Percentiles rank a stretch among this genome's conserved stretches.
Evolutionary conservation across 345 rosid genomes (phyloP).

Genomic region (Linum lewisii): DNA sequence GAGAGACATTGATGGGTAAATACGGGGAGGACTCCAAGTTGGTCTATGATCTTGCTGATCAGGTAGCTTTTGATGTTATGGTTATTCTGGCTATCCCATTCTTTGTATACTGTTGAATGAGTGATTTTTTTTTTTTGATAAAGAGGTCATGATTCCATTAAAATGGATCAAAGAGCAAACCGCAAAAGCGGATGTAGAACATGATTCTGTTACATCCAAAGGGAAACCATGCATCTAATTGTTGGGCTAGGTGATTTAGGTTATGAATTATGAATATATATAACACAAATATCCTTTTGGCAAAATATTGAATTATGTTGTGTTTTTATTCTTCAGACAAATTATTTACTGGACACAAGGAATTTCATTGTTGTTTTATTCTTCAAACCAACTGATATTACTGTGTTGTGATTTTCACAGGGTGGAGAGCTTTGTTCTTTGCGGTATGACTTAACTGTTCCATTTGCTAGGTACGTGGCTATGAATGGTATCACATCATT

Average conservation of each 20-base stretch:
- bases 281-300: too few relatives aligned
- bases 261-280: too few relatives aligned
- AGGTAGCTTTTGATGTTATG: constrained; percentile 35
- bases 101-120: background rate
- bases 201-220: too few relatives aligned
- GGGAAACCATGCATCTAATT: too few relatives aligned
- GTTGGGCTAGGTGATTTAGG: too few relatives aligned
- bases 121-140: too few relatives aligned
- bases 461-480: constrained; percentile 88
- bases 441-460: constrained; percentile 88
- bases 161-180: too few relatives aligned
- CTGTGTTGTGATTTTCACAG: constrained; percentile 22
- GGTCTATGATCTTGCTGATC: constrained; percentile 90
- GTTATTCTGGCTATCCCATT: background rate
- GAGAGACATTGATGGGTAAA: constrained; percentile 89
- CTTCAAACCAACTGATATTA: background rate
- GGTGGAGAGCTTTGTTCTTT: constrained; percentile 97
- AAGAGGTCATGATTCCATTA: too few relatives aligned
- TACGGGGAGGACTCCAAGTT: constrained; percentile 94
- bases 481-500: constrained; percentile 77
- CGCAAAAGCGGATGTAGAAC: too few relatives aligned
- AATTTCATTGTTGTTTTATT: background rate
- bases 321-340: background rate
- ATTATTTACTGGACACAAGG: background rate
- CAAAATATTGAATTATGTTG: background rate